phyloP scores from a whole-genome alignment of 768 basidiomycete species.

The Tulasnella sp. region DNA sequence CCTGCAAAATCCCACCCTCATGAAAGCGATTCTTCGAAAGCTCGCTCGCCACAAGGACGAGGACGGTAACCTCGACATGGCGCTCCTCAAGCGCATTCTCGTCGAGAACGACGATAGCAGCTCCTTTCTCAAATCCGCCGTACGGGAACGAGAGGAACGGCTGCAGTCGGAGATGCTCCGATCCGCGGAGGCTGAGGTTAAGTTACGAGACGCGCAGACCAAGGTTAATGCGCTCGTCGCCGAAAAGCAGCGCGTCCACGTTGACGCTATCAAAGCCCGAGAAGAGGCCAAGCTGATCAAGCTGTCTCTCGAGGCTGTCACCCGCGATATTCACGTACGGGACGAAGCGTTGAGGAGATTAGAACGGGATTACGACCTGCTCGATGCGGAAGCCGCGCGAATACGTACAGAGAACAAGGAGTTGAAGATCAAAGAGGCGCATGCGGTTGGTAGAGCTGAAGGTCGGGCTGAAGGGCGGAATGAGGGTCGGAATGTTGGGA shows the following conservation, averaged over 20 bases:
- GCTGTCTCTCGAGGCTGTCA: neutral
- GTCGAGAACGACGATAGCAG: neutral
- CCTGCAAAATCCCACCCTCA: slow-evolving; percentile 3
- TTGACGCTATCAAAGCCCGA: neutral
- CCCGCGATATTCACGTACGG: neutral
- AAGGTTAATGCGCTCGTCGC: slow-evolving; percentile 8
- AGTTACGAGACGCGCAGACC: neutral
- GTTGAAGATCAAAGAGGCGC: slow-evolving; percentile 9
- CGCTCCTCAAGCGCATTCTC: slow-evolving; percentile 6
- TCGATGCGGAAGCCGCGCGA: slow-evolving; percentile 10
- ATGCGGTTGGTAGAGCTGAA: neutral
- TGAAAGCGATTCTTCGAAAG: slow-evolving; percentile 8
- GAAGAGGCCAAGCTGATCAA: neutral
- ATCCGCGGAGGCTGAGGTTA: neutral
- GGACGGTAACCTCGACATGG: neutral
- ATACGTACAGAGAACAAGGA: slow-evolving; percentile 2
- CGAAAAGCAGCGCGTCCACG: slow-evolving; percentile 3
- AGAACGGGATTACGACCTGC: slow-evolving; percentile 1
- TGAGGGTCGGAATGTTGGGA: neutral
- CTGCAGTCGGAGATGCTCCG: neutral
- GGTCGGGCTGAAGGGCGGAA: slow-evolving; percentile 9
- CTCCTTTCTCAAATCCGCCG: neutral
- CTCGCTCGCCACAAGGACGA: neutral
- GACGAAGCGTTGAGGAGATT: slow-evolving; percentile 3
- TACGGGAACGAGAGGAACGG: slow-evolving; percentile 2